Conservation (phyloP, 352 stramenopile species). For the Phytophthora boehmeriae region DNA sequence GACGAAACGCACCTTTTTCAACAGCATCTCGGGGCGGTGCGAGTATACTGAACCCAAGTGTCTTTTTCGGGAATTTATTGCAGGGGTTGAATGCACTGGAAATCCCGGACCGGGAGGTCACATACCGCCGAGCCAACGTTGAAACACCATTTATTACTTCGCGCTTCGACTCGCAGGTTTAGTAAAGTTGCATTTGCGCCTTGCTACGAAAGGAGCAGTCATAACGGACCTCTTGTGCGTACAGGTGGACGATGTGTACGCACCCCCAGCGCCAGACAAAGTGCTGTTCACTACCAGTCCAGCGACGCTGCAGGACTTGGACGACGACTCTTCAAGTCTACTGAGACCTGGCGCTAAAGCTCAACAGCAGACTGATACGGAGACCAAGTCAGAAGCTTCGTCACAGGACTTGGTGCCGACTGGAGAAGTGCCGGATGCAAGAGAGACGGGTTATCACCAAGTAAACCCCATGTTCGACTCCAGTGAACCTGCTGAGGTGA, state of each 20-base stretch:
- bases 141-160: slow-evolving; percentile 61
- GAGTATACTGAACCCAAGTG: slow-evolving; percentile 20
- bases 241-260: slow-evolving; percentile 39
- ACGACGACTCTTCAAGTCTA: slow-evolving; percentile 31
- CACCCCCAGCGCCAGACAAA: slow-evolving; percentile 31
- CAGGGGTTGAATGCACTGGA: slow-evolving; percentile 52
- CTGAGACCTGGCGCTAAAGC: slow-evolving; percentile 23
- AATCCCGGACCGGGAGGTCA: slow-evolving; percentile 57
- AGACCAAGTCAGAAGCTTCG: slow-evolving; percentile 6
- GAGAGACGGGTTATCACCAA: slow-evolving; percentile 54
- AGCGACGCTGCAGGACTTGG: slow-evolving; percentile 44
- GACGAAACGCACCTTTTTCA: slow-evolving; percentile 6
- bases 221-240: neutral
- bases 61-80: slow-evolving; percentile 26
- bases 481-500: slow-evolving; percentile 39
- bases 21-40: slow-evolving; percentile 11
- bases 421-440: slow-evolving; percentile 57
- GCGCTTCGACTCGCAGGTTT: slow-evolving; percentile 65
- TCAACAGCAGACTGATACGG: slow-evolving; percentile 33
- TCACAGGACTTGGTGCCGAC: slow-evolving; percentile 39
- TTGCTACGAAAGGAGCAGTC: no score
- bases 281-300: slow-evolving; percentile 38
- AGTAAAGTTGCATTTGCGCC: slow-evolving; percentile 2
- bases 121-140: slow-evolving; percentile 64
- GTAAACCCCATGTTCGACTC: slow-evolving; percentile 85